Evolutionary conservation across 2,329 filamentous ascomycete genomes (phyloP).

Genomic region (Exophiala sp.): DNA sequence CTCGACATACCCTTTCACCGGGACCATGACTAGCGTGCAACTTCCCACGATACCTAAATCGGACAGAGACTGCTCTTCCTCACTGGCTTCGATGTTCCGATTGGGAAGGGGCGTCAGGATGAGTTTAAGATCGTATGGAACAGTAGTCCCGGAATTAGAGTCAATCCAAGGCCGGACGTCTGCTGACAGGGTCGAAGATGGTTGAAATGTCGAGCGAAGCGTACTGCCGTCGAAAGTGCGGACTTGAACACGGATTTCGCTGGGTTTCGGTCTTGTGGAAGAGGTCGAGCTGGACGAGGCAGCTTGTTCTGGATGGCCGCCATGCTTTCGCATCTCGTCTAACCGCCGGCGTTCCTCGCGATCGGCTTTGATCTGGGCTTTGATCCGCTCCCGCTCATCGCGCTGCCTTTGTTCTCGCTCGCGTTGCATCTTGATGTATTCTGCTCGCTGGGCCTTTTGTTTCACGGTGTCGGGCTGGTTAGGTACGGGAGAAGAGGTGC

Average conservation of each 20-base stretch:
- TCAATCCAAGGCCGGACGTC: conserved; percentile 77
- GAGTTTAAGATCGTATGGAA: conserved; percentile 77
- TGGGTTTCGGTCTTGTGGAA: conserved; percentile 15
- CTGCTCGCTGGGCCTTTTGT: conserved; percentile 24
- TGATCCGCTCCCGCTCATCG: conserved; percentile 64
- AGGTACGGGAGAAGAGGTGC: conserved; percentile 6
- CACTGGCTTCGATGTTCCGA: conserved; percentile 63
- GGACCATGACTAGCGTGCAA: conserved; percentile 75
- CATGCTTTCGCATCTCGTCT: conserved; percentile 46
- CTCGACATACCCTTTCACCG: conserved; percentile 56
- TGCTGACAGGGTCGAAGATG: conserved; percentile 53
- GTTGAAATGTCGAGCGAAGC: conserved; percentile 65
- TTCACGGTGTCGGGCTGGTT: conserved; percentile 5
- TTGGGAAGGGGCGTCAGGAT: conserved; percentile 74
- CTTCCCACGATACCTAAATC: conserved; percentile 70
- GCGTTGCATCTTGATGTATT: conserved; percentile 43
- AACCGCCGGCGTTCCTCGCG: conserved; percentile 59
- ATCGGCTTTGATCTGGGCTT: conserved; percentile 71
- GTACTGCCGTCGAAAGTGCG: conserved; percentile 78
- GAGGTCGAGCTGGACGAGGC: conserved; percentile 7
- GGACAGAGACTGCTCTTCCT: conserved; percentile 63
- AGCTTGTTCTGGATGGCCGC: conserved; percentile 8
- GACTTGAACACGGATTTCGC: conserved; percentile 62
- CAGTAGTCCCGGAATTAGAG: conserved; percentile 49
- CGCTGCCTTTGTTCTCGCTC: conserved; percentile 59